phyloP scores from a whole-genome alignment of 768 basidiomycete species.

The Candolleomyces eurysporus region DNA sequence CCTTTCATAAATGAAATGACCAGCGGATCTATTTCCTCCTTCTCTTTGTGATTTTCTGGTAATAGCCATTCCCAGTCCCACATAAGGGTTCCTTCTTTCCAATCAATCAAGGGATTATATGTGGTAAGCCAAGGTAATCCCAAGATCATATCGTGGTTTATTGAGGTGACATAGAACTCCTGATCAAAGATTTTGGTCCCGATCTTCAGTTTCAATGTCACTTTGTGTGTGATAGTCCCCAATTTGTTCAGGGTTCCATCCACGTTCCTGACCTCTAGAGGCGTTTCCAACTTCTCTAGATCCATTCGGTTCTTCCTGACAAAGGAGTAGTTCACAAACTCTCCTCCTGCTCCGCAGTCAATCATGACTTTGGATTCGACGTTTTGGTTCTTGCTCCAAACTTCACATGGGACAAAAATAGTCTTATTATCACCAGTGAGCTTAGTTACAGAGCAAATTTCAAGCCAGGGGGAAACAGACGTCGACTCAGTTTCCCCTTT shows the following conservation, averaged over 20 bases:
- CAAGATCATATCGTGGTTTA: not conserved
- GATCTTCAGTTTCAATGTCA: not conserved
- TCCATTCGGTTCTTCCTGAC: not conserved
- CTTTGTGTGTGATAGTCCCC: not conserved
- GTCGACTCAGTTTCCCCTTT: not conserved
- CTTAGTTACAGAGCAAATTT: not conserved
- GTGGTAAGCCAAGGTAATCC: not conserved
- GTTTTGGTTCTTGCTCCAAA: not conserved
- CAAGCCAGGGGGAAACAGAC: not conserved
- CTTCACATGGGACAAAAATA: not conserved
- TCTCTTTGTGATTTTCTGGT: no score
- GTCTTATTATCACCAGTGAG: not conserved
- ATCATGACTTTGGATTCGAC: not conserved
- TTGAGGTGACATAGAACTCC: not conserved
- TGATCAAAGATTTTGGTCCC: not conserved
- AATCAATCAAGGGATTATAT: conserved; percentile 1
- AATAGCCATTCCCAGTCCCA: not conserved
- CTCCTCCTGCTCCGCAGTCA: not conserved
- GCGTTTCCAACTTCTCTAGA: not conserved
- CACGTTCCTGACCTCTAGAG: not conserved
- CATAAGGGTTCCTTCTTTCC: not conserved
- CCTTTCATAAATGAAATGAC: no score
- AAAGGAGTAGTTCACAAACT: not conserved
- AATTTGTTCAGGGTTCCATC: conserved; percentile 4
- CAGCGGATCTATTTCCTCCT: no score